Evolutionary conservation across 2,329 filamentous ascomycete species (phyloP).

Genomic region (Hypoxylon sp.): DNA sequence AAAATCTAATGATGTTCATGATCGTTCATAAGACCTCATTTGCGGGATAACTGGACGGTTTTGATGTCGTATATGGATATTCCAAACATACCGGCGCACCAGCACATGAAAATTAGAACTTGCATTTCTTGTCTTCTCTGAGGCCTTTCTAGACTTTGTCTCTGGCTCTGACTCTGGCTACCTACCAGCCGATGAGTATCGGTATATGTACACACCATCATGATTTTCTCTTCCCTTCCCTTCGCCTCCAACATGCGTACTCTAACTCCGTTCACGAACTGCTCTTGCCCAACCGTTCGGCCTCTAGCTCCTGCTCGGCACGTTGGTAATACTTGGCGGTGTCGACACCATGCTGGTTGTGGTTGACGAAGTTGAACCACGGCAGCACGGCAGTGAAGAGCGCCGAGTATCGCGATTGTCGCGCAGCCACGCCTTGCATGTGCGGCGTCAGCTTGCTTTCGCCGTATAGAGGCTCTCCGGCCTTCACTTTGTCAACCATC

Average conservation of each 20-base stretch:
- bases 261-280: constrained; percentile 10
- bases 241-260: constrained; percentile 1
- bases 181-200: constrained; percentile 27
- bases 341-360: constrained; percentile 94
- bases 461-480: constrained; percentile 90
- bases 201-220: constrained; percentile 39
- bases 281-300: constrained; percentile 68
- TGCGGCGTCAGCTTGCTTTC: constrained; percentile 83
- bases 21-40: neutral
- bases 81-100: neutral
- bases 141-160: constrained; percentile 6
- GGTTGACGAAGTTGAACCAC: constrained; percentile 99
- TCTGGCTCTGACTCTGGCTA: constrained; percentile 8
- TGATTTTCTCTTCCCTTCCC: neutral
- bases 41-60: neutral
- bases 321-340: constrained; percentile 98
- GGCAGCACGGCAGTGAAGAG: constrained; percentile 88
- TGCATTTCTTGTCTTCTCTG: constrained; percentile 25
- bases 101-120: constrained; percentile 12
- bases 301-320: constrained; percentile 93
- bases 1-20: constrained; percentile 10
- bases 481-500: constrained; percentile 97
- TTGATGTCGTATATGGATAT: neutral
- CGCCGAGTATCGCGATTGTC: constrained; percentile 93
- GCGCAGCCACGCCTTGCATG: constrained; percentile 91